Evolutionary conservation across 139 green algal genomes (phyloP), one percentile per base, ranked within the genome.

Genomic region (Chlamydomonas incerta): DNA sequence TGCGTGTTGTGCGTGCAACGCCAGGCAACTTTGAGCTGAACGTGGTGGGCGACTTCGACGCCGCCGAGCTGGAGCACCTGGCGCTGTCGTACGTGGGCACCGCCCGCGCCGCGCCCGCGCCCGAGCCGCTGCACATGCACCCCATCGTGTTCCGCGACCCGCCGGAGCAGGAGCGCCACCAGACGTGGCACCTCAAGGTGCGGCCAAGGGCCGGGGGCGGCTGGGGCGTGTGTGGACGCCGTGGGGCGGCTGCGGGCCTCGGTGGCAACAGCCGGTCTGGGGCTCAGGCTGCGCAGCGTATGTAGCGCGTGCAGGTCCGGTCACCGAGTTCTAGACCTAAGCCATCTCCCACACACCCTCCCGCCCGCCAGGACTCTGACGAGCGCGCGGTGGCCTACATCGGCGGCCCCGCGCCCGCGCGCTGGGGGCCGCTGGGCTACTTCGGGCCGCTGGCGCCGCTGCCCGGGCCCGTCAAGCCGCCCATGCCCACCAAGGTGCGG

Each of bases 381-480:
- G 97, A 99, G 93, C 90, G 98, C 26, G 98, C 97, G 8, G 94
- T 90, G 68, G 97, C 96, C 14, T 98, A 98, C 94, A 96, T 99
- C 58, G 93, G 92, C 28, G 96, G 96, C n/a, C 77, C 89, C 11
- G 96, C 96, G 28, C 96, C 96, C 58, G 92, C 93, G 72, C 92
- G 95, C 37, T 99, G 96, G 95, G 94, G 92, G 55, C 83, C 90
- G n/a, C 93, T 96, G 77, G 90, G 87, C 60, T 82, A 70, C 57
- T 80, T 76, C 57, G 67, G 80, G 35, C 62, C 74, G 69, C 70
- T 87, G 70, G 26, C 76, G 69, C 24, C 74, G 29, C 60, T 86
- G 50, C 28, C 29, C 2, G 55, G 24, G 17, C 80, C 80, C 68
- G 46, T 86, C 31, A 31, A 46, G 68, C 73, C 73, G 58, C 83